Conservation (phyloP, 192 early-diverging fungal species). For the Coemansia umbellata region DNA sequence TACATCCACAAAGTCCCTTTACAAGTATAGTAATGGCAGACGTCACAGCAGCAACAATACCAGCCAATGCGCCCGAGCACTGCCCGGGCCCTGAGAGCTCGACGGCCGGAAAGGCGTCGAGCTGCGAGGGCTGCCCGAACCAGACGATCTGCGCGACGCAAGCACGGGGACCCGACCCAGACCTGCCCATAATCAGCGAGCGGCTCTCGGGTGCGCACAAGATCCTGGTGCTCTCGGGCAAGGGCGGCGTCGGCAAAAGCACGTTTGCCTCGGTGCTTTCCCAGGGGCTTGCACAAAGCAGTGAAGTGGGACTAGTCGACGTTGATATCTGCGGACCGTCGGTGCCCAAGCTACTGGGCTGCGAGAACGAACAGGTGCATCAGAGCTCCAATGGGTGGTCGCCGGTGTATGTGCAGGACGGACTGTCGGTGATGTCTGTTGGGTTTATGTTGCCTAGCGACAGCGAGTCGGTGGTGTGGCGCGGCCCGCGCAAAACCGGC, state of each 20-base stretch:
- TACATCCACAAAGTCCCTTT: too few relatives aligned
- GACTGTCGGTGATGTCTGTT: constrained; percentile 85
- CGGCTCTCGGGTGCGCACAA: constrained; percentile 69
- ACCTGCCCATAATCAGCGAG: constrained; percentile 61
- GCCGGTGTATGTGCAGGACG: constrained; percentile 74
- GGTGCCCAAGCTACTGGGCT: constrained; percentile 89
- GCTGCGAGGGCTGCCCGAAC: constrained; percentile 82
- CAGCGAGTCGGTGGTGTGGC: constrained; percentile 93
- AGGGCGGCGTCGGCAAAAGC: constrained; percentile 96
- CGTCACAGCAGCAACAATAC: constrained; percentile 18
- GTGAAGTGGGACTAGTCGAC: constrained; percentile 83
- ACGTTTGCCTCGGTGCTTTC: constrained; percentile 88
- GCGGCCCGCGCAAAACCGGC: constrained; percentile 90
- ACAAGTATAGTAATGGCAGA: constrained; percentile 2
- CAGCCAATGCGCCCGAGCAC: constrained; percentile 68
- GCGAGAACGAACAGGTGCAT: constrained; percentile 79
- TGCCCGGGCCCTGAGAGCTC: constrained; percentile 73
- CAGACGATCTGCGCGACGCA: constrained; percentile 69
- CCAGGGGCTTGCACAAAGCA: constrained; percentile 61
- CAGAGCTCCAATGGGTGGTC: constrained; percentile 76
- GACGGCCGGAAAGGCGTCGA: constrained; percentile 64
- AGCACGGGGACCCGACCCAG: constrained; percentile 73
- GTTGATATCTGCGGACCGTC: constrained; percentile 96
- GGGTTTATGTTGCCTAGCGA: constrained; percentile 86
- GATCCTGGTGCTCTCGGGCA: constrained; percentile 91